Conservation (phyloP, 129 eudicot genomes). For the Artemisia tridentata region DNA sequence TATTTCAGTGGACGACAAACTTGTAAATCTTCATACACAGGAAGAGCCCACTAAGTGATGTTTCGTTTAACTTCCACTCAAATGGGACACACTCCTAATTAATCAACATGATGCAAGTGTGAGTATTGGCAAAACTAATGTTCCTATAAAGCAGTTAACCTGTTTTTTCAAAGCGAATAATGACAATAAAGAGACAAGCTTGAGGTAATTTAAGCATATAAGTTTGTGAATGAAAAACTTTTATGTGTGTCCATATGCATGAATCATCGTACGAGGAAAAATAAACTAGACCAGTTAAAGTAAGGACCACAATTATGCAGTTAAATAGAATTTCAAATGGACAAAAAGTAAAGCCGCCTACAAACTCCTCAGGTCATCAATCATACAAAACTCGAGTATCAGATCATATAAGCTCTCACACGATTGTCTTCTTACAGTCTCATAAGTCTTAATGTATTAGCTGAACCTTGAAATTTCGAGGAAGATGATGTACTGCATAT, state of each 20-base stretch:
- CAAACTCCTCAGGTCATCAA: background rate
- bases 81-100: slow-evolving; percentile 16
- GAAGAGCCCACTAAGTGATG: slow-evolving; percentile 27
- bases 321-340: background rate
- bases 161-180: background rate
- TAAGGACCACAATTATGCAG: slow-evolving; percentile 2
- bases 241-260: background rate
- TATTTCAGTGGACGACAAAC: slow-evolving; percentile 34
- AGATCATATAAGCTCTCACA: slow-evolving; percentile 1
- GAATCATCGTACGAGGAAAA: slow-evolving; percentile 18
- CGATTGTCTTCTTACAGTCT: background rate
- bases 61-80: slow-evolving; percentile 29
- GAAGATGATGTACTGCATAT: too few relatives aligned
- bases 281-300: slow-evolving; percentile 3
- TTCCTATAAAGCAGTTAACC: background rate
- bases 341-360: slow-evolving; percentile 13
- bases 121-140: background rate
- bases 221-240: background rate
- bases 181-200: slow-evolving; percentile 3
- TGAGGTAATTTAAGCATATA: slow-evolving; percentile 1
- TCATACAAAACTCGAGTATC: background rate
- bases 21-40: slow-evolving; percentile 20
- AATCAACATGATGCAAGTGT: background rate
- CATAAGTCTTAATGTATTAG: background rate
- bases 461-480: too few relatives aligned